Evolutionary conservation across 768 basidiomycete genomes (phyloP), one percentile per base, ranked within the genome.

Genomic region (Tephrocybe sp.): DNA sequence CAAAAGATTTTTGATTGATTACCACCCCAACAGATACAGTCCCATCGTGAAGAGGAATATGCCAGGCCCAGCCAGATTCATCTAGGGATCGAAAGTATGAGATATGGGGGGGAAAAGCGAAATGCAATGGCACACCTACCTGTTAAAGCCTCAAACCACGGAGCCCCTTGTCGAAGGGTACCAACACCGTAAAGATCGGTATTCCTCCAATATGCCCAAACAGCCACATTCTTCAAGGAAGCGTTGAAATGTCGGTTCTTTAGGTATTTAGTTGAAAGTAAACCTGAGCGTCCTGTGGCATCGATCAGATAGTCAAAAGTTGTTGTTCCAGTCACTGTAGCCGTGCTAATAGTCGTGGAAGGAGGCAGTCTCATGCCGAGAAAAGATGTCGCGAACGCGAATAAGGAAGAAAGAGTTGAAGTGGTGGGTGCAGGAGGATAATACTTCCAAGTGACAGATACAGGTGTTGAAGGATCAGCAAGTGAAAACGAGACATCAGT

Each of bases 181-280:
- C 75, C 76, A 20, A 52, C 51, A 3, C 78, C 79, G 60, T 85
- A 90, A 32, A 69, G 71, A 13, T 68, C 73, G 0, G 75, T 75
- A 16, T 74, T 72, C 34, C 63, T 71, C 86, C 86, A 91, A 59
- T 91, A 90, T 3, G 82, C 87, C 88, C 88, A 91, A 17, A 85
- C 72, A 3, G 87, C 88, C 13, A 89, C 73, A 59, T 91, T 91
- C 60, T 80, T 83, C 47, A 91, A 61, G 3, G 83, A 82, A 32
- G 77, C 74, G 49, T 87, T 89, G 62, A 80, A 83, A 54, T 75
- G 79, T 38, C 88, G 74, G 61, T 85, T 87, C 61, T 83, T 84
- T 22, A 89, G 67, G 60, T 89, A 88, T 40, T 72, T 76, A 11
- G 79, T 81, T 6, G 85, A 87, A 66, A 91, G 71, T 45, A 91